Evolutionary conservation across 768 basidiomycete species (phyloP).

Genomic region (Saitozyma podzolica): DNA sequence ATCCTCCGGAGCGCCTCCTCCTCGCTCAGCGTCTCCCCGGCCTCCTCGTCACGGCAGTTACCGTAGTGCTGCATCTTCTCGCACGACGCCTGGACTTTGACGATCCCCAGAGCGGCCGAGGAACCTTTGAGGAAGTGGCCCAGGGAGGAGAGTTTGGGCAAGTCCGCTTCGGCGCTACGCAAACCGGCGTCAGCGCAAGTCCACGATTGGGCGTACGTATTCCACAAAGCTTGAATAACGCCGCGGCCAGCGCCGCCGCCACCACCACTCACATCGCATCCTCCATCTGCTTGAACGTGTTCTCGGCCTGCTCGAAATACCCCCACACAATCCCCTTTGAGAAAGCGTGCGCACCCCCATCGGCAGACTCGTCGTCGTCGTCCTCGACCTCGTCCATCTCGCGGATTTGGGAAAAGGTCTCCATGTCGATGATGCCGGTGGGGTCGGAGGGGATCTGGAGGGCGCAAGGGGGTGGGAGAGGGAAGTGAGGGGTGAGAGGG

Average conservation of each 20-base stretch:
- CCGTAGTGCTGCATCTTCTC: conserved; percentile 90
- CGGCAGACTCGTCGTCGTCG: conserved; percentile 60
- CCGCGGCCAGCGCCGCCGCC: not conserved
- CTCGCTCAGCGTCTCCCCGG: conserved; percentile 34
- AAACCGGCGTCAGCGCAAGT: not conserved
- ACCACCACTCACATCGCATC: conserved; percentile 66
- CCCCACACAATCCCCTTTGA: conserved; percentile 72
- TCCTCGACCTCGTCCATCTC: conserved; percentile 65
- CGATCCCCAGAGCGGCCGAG: conserved; percentile 86
- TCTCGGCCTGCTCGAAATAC: conserved; percentile 76
- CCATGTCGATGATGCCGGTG: conserved; percentile 66
- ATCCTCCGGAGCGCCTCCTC: conserved; percentile 58
- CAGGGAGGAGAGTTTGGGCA: conserved; percentile 66
- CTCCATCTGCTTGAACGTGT: conserved; percentile 78
- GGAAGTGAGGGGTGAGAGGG: too few species aligned
- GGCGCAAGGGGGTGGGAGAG: not conserved
- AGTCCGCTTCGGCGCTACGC: conserved; percentile 61
- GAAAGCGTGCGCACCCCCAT: conserved; percentile 68
- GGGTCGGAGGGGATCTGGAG: conserved; percentile 4
- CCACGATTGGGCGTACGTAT: not conserved
- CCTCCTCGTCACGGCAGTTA: conserved; percentile 61
- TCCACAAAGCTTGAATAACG: not conserved
- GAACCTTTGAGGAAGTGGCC: conserved; percentile 98
- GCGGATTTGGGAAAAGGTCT: conserved; percentile 78
- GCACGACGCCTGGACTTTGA: conserved; percentile 77